phyloP scores from a whole-genome alignment of 139 green algal species.

The Tetradesmus obliquus region DNA sequence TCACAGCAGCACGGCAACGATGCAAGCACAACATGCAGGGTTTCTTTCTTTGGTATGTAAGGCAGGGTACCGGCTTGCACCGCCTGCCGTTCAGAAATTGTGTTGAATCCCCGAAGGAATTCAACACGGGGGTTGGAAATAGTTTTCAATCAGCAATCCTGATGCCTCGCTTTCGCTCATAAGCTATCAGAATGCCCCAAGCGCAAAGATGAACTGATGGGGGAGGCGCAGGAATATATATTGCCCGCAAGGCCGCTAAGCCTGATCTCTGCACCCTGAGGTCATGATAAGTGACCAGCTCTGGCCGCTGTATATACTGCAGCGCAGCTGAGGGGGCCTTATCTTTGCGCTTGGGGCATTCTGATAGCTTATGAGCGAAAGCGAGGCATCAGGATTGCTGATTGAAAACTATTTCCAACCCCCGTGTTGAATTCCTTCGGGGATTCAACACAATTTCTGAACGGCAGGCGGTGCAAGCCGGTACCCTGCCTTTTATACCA shows the following conservation, averaged over 20 bases:
- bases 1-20: neutral
- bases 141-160: conserved; percentile 41
- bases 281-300: neutral
- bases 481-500: conserved; percentile 31
- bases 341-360: conserved; percentile 43
- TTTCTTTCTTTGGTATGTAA: neutral
- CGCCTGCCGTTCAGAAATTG: conserved; percentile 40
- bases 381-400: conserved; percentile 33
- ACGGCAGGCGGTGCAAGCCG: conserved; percentile 27
- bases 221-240: neutral
- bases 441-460: conserved; percentile 25
- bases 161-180: conserved; percentile 34
- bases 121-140: conserved; percentile 23
- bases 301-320: neutral
- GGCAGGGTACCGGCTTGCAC: conserved; percentile 29
- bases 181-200: conserved; percentile 37
- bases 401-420: conserved; percentile 42
- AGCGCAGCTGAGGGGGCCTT: no score
- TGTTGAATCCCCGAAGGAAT: neutral
- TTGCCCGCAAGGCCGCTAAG: neutral
- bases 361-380: conserved; percentile 31
- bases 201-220: neutral
- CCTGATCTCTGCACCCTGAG: neutral
- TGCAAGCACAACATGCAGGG: neutral
- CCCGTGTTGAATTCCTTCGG: neutral